Percentiles rank a stretch among this genome's conserved stretches.
These are phyloP conservation scores for Clarireedia sp. DNA, from an alignment of 2,329 filamentous ascomycete species.

Conservation along the genomic window DNA sequence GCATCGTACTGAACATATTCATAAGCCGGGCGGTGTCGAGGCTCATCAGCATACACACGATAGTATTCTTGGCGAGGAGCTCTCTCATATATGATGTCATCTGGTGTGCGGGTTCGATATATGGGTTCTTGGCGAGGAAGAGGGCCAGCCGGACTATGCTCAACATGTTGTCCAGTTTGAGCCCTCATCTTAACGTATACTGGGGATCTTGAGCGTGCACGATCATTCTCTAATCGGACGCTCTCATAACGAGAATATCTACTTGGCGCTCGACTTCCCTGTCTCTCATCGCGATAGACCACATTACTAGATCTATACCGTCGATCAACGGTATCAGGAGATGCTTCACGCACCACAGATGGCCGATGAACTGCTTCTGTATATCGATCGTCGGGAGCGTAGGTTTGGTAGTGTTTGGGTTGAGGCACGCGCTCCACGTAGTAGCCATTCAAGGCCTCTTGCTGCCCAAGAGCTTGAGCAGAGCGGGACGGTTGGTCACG, in stretches of 20 bases:
- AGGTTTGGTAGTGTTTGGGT: conserved; percentile 16
- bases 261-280: conserved; percentile 25
- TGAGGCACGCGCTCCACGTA: conserved; percentile 15
- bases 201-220: conserved; percentile 30
- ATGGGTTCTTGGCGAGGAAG: conserved; percentile 22
- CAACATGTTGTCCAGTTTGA: conserved; percentile 26
- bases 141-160: conserved; percentile 27
- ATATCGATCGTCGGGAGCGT: conserved; percentile 25
- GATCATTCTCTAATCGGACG: conserved; percentile 28
- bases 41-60: conserved; percentile 29
- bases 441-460: conserved; percentile 12
- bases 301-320: conserved; percentile 28
- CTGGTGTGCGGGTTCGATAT: conserved; percentile 27
- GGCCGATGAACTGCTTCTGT: conserved; percentile 13
- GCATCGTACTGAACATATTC: conserved; percentile 41
- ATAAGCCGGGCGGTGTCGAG: conserved; percentile 26
- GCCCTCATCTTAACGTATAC: conserved; percentile 27
- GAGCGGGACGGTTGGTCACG: conserved; percentile 12
- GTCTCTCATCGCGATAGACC: conserved; percentile 30
- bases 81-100: conserved; percentile 27
- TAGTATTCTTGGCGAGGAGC: conserved; percentile 30
- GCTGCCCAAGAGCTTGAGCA: conserved; percentile 10
- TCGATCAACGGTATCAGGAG: conserved; percentile 28
- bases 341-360: conserved; percentile 20
- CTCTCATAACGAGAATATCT: conserved; percentile 30